These are phyloP conservation scores for Bretziella fagacearum DNA, from an alignment of 2,329 filamentous ascomycete species.

Conservation along the genomic window DNA sequence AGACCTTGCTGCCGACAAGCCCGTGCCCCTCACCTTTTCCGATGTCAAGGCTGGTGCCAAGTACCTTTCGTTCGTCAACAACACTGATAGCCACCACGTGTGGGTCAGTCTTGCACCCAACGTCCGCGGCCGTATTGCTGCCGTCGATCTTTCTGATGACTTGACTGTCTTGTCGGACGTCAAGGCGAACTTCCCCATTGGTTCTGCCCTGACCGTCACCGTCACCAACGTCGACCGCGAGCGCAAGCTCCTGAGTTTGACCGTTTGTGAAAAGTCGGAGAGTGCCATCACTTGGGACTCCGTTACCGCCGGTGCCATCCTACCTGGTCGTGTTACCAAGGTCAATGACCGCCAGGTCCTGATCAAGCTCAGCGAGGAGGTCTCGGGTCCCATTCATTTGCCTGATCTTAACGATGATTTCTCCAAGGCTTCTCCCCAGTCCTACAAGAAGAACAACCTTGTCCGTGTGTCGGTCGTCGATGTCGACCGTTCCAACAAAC, in stretches of 20 bases:
- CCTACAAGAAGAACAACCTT: slow-evolving; percentile 69
- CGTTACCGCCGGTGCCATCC: slow-evolving; percentile 60
- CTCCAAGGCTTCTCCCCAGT: slow-evolving; percentile 56
- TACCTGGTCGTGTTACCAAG: slow-evolving; percentile 73
- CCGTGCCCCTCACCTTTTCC: slow-evolving; percentile 47
- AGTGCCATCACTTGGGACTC: slow-evolving; percentile 46
- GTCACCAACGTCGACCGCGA: slow-evolving; percentile 57
- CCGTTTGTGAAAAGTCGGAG: slow-evolving; percentile 22
- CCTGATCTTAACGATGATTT: slow-evolving; percentile 80
- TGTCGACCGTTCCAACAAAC: slow-evolving; percentile 71
- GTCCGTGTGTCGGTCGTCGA: slow-evolving; percentile 72
- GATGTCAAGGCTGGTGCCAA: slow-evolving; percentile 54
- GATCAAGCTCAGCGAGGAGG: slow-evolving; percentile 64
- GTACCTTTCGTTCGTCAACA: slow-evolving; percentile 80
- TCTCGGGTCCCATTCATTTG: slow-evolving; percentile 66
- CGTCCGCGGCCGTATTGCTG: slow-evolving; percentile 65
- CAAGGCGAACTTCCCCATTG: slow-evolving; percentile 66
- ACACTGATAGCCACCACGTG: slow-evolving; percentile 57
- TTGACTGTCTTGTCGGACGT: slow-evolving; percentile 62
- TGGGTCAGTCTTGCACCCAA: slow-evolving; percentile 88
- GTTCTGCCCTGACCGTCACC: slow-evolving; percentile 69
- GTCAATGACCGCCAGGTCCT: slow-evolving; percentile 68
- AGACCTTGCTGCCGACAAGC: slow-evolving; percentile 33
- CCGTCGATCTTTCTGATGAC: slow-evolving; percentile 77
- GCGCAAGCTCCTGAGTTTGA: slow-evolving; percentile 65